Evolutionary conservation across 352 stramenopile genomes (phyloP).

Genomic region (Phytophthora kernoviae): DNA sequence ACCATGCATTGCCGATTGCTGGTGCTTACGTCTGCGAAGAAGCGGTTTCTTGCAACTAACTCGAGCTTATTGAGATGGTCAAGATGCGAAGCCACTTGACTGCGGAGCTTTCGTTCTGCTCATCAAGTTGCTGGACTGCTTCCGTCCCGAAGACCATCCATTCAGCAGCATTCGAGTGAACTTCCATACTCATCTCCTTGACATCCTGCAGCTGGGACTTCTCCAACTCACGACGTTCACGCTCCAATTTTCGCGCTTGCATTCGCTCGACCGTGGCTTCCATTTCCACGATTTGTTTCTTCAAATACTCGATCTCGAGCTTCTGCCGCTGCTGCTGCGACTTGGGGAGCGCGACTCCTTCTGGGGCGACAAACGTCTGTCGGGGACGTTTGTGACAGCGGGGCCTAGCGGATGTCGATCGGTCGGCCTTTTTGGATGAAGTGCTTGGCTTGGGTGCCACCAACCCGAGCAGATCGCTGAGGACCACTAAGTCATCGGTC

Average conservation of each 20-base stretch:
- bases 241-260: constrained; percentile 29
- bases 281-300: constrained; percentile 32
- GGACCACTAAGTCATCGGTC: constrained; percentile 28
- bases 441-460: background rate
- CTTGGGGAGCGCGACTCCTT: constrained; percentile 12
- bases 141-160: constrained; percentile 10
- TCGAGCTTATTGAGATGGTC: constrained; percentile 34
- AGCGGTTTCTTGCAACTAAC: constrained; percentile 14
- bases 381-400: constrained; percentile 24
- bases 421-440: background rate
- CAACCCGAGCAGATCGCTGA: constrained; percentile 34
- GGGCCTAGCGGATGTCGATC: background rate
- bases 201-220: background rate
- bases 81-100: constrained; percentile 27
- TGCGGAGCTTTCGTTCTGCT: constrained; percentile 47
- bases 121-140: constrained; percentile 28
- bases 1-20: constrained; percentile 2
- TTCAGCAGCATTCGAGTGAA: background rate
- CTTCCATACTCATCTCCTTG: background rate
- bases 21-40: constrained; percentile 12
- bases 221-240: constrained; percentile 9
- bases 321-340: constrained; percentile 44
- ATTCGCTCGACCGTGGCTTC: constrained; percentile 26
- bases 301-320: constrained; percentile 37
- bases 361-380: background rate